Evolutionary conservation across 2,329 filamentous ascomycete species (phyloP), one percentile per base, ranked within the genome.

Genomic region (Teratosphaeria epicoccoides): DNA sequence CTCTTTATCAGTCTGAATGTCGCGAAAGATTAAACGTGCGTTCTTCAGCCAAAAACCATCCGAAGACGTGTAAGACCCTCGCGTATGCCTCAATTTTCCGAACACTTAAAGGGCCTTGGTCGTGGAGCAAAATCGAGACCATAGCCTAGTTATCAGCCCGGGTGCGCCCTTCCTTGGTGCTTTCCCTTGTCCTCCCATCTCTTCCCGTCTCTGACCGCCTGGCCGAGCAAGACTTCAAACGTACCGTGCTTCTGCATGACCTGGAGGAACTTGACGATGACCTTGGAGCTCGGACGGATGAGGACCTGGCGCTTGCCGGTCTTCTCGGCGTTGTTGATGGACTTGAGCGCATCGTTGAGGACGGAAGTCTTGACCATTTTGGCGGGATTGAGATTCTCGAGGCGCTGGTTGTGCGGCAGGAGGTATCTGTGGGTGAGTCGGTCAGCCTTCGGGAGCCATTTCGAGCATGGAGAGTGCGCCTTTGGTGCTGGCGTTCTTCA

Each of bases 261-360:
- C 73, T 82, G 82, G 72, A 98, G 82, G 85, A 97, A 98, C 84
- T 97, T 97, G 81, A 94, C 79, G 70, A 98, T 98, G 81, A 98
- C 93, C 87, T 98, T 98, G 76, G 93, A 97, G 75, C 83, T 87
- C 68, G 94, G 93, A 70, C 90, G 85, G 82, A 98, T 96, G 75
- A 98, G 72, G 73, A 97, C 93, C 81, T 98, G 93, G 72, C 93
- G 90, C 87, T 97, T 97, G 80, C 93, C 93, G 68, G 87, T 81
- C 87, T 98, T 97, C 84, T 98, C 94, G 82, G 93, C 93, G 77
- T 98, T 98, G 89, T 98, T 98, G 86, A 98, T 97, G 81, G 84
- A 81, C 76, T 70, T 70, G 55, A 70, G 66, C 61, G 66, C 89
- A 85, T 98, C 93, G 83, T 97, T 94, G 77, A 98, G 90, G 71